phyloP scores from a whole-genome alignment of 2,329 filamentous ascomycete species.

The Ophiostoma ips region DNA sequence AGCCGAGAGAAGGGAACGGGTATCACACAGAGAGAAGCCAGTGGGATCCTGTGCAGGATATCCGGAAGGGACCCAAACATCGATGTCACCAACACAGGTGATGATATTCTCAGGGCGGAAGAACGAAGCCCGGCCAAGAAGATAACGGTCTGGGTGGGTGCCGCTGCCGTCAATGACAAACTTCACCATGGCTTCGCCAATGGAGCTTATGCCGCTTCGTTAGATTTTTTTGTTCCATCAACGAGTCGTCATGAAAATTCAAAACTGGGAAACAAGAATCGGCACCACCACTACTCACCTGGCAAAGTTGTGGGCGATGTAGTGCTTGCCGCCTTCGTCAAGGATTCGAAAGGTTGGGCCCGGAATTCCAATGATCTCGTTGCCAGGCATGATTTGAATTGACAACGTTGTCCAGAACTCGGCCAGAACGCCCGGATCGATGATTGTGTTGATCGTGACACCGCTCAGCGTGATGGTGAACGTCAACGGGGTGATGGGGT shows the following conservation, averaged over 20 bases:
- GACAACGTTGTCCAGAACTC: slow-evolving; percentile 9
- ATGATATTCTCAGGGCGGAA: slow-evolving; percentile 8
- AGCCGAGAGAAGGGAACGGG: not conserved
- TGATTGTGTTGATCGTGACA: slow-evolving; percentile 5
- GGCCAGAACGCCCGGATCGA: slow-evolving; percentile 6
- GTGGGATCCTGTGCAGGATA: not conserved
- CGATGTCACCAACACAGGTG: slow-evolving; percentile 3
- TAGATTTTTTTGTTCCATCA: not conserved
- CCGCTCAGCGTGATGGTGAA: slow-evolving; percentile 8
- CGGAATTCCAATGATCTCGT: slow-evolving; percentile 7
- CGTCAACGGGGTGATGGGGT: slow-evolving; percentile 3
- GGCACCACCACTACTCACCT: not conserved
- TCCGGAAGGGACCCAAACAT: slow-evolving; percentile 10
- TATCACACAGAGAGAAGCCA: not conserved
- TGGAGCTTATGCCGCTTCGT: not conserved
- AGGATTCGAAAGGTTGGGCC: slow-evolving; percentile 9
- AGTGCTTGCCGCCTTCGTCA: slow-evolving; percentile 10
- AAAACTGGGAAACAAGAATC: not conserved
- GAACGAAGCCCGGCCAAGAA: slow-evolving; percentile 6
- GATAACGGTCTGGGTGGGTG: slow-evolving; percentile 9
- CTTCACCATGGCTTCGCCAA: slow-evolving; percentile 8
- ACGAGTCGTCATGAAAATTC: not conserved
- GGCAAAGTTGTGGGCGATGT: slow-evolving; percentile 10
- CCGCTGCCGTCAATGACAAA: slow-evolving; percentile 12
- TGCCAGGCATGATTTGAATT: slow-evolving; percentile 9